Evolutionary conservation across 2,329 filamentous ascomycete species (phyloP), one percentile per base, ranked within the genome.

Genomic region (Neurospora crassa): DNA sequence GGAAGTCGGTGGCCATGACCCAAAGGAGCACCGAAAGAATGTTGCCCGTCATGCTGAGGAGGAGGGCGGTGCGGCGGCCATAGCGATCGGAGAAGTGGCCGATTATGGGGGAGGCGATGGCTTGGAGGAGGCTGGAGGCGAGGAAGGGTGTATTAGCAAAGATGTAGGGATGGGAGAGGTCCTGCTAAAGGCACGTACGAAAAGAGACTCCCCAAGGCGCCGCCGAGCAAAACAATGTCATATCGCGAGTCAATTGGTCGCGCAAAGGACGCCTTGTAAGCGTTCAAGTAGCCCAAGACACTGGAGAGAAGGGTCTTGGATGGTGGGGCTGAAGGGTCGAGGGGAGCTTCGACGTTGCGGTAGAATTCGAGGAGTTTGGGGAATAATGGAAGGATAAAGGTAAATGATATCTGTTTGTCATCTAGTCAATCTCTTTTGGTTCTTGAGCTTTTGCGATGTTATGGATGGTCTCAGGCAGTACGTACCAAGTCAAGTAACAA

Each of bases 321-420:
- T 69, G 81, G 82, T 70, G 83, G 83, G 68, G 80, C 76, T 16
- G 81, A 79, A 59, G 82, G 77, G 70, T 81, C 76, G n/a, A 83
- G 78, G 34, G 85, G 83, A 53, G 87, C 87, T 82, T 97, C 94
- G 81, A 90, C 89, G 79, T 93, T 90, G 82, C 93, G 92, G 84
- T 98, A 99, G 87, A 97, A 98, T 77, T 96, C 92, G 81, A 98
- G 91, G 67, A 99, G 91, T 72, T 94, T 94, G 8, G 94, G 96
- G 80, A 98, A 99, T 43, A 99, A 89, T 0, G 96, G 96, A 10
- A 99, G 90, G 79, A 98, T 98, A 80, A 99, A 97, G 40, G 96
- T 99, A 81, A 99, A 99, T 71, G 95, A 97, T 78, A 98, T 93
- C 95, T 97, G 41, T 40, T 29, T 12, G 53, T n/a, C 4, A 41